Percentiles rank a stretch among this genome's conserved stretches.
Conservation (phyloP, 163 green algal species). For the Smithsoniella earleae region DNA sequence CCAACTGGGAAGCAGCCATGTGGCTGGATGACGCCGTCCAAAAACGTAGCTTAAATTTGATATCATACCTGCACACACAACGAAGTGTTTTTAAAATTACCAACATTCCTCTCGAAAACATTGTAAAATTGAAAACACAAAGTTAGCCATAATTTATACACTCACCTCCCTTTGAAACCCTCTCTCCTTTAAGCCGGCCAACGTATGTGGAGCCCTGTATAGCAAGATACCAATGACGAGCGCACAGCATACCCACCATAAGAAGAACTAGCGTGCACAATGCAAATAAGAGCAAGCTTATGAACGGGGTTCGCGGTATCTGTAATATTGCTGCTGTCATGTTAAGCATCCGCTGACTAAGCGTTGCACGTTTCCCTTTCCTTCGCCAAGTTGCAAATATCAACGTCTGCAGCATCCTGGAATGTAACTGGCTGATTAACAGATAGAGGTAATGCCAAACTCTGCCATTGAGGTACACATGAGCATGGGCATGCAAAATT, state of each 20-base stretch:
- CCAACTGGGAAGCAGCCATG: neutral
- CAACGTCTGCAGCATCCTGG: too few relatives aligned
- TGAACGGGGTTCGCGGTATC: neutral
- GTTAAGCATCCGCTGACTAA: too few relatives aligned
- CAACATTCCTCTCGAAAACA: too few relatives aligned
- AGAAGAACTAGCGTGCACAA: constrained; percentile 29
- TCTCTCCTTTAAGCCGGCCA: constrained; percentile 19
- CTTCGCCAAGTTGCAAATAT: too few relatives aligned
- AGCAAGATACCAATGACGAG: constrained; percentile 29
- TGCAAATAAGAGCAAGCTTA: constrained; percentile 13
- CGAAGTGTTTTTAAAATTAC: too few relatives aligned
- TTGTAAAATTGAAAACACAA: too few relatives aligned
- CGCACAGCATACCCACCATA: constrained; percentile 32
- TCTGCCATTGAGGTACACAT: neutral
- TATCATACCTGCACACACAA: neutral
- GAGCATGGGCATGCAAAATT: neutral
- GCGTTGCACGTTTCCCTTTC: too few relatives aligned
- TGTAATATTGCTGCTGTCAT: neutral
- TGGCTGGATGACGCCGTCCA: neutral
- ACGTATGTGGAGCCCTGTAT: constrained; percentile 30
- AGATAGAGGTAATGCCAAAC: too few relatives aligned
- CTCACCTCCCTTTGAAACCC: constrained; percentile 1
- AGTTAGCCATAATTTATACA: too few relatives aligned
- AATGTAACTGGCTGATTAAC: too few relatives aligned
- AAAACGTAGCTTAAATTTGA: constrained; percentile 18